Evolutionary conservation across 1,284 basidiomycete genomes (phyloP), one percentile per base, ranked within the genome.

Genomic region (Moniliella sp.): DNA sequence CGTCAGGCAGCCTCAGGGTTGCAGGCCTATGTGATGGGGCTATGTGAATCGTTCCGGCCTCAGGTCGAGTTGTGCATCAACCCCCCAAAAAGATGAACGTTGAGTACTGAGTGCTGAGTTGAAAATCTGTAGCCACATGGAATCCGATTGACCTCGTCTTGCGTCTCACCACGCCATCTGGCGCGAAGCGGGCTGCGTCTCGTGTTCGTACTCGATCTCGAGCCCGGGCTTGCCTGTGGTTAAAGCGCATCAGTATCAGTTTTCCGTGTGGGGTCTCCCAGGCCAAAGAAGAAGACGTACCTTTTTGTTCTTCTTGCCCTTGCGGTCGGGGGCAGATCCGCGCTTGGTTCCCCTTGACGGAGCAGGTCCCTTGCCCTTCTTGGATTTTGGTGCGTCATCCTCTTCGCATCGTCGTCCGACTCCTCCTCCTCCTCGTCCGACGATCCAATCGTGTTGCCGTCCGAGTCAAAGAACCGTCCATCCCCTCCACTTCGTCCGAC

Each of bases 141-240:
- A n/a, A n/a, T n/a, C n/a, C n/a, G n/a, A n/a, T n/a, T n/a, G n/a
- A n/a, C n/a, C n/a, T n/a, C n/a, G n/a, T n/a, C n/a, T n/a, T n/a
- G n/a, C n/a, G n/a, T n/a, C n/a, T n/a, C n/a, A n/a, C n/a, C n/a
- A n/a, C n/a, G n/a, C n/a, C n/a, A n/a, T n/a, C n/a, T n/a, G n/a
- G n/a, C n/a, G n/a, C n/a, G n/a, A n/a, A n/a, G n/a, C n/a, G n/a
- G 67, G 67, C 62, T 82, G 81, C 55, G 79, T 70, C 65, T 91
- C 80, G 46, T 76, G 70, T 57, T 86, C 86, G 72, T 91, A 88
- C 63, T 93, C 86, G 61, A 93, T 76, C 32, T 58, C 55, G 60
- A 94, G 75, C 44, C 75, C 70, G 5, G 82, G 75, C 15, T 74
- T 76, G 43, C 38, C 47, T 32, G 32, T 16, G 4, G 10, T n/a